Evolutionary conservation across 768 basidiomycete species (phyloP).

Genomic region (Tricholoma saponaceum): DNA sequence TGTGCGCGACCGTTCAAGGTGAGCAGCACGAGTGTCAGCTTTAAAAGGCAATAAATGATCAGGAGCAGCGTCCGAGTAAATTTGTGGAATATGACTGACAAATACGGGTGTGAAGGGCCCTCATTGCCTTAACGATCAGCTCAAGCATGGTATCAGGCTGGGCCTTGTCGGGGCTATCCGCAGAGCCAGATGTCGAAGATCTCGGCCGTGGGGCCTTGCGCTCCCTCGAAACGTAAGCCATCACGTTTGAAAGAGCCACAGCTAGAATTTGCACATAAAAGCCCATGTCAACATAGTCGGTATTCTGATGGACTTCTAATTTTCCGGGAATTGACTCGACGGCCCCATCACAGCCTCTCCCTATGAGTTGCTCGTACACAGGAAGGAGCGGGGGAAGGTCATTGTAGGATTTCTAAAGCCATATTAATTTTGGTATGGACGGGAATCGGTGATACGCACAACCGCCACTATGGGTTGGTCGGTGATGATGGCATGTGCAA

Average conservation of each 20-base stretch:
- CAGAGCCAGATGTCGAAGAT: slow-evolving; percentile 1
- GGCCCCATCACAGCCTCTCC: slow-evolving; percentile 23
- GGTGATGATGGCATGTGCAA: slow-evolving; percentile 49
- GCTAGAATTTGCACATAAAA: slow-evolving; percentile 55
- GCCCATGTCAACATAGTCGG: slow-evolving; percentile 59
- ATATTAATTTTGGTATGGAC: slow-evolving; percentile 3
- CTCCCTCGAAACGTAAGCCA: slow-evolving; percentile 53
- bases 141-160: slow-evolving; percentile 40
- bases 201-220: slow-evolving; percentile 15
- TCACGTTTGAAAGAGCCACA: slow-evolving; percentile 54
- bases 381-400: slow-evolving; percentile 48
- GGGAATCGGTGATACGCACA: slow-evolving; percentile 16
- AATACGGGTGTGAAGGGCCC: slow-evolving; percentile 55
- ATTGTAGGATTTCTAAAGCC: slow-evolving; percentile 35
- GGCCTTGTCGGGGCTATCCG: slow-evolving; percentile 13
- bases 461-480: slow-evolving; percentile 17
- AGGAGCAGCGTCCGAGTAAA: background rate
- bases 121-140: slow-evolving; percentile 43
- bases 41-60: background rate
- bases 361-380: slow-evolving; percentile 46
- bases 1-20: slow-evolving; percentile 71
- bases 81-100: slow-evolving; percentile 35
- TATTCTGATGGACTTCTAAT: slow-evolving; percentile 52
- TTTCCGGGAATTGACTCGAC: slow-evolving; percentile 29
- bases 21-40: slow-evolving; percentile 74